phyloP scores from a whole-genome alignment of 768 basidiomycete genomes.

The Inosperma sp. region DNA sequence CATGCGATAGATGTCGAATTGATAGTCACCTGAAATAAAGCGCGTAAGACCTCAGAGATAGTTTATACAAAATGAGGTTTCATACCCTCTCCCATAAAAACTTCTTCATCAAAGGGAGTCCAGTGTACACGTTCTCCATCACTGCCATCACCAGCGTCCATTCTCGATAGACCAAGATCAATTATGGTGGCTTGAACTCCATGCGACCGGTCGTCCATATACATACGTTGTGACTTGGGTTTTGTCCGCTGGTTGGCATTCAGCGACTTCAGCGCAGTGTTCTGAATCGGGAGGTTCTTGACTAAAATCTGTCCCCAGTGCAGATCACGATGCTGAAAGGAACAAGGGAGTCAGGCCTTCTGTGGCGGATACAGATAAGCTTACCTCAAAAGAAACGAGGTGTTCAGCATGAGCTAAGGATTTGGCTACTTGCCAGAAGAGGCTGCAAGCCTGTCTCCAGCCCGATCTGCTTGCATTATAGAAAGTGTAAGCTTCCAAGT shows the following conservation, averaged over 20 bases:
- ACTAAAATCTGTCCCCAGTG: conserved; percentile 97
- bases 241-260: conserved; percentile 31
- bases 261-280: conserved; percentile 31
- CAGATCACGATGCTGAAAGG: conserved; percentile 90
- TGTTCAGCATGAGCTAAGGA: conserved; percentile 77
- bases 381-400: conserved; percentile 81
- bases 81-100: conserved; percentile 88
- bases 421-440: conserved; percentile 88
- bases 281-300: conserved; percentile 40
- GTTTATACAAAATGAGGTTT: neutral
- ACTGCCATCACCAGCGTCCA: conserved; percentile 52
- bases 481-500: conserved; percentile 84
- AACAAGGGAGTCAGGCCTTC: neutral
- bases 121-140: conserved; percentile 53
- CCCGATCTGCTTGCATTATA: conserved; percentile 47
- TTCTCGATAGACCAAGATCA: conserved; percentile 89
- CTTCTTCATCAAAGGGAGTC: conserved; percentile 82
- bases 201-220: conserved; percentile 63
- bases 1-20: conserved; percentile 91
- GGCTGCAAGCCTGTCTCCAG: conserved; percentile 83
- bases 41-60: neutral
- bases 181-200: conserved; percentile 84
- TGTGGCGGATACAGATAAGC: conserved; percentile 15
- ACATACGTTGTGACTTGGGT: conserved; percentile 24
- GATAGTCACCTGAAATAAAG: conserved; percentile 69